Evolutionary conservation across 2,329 filamentous ascomycete species (phyloP).

Genomic region (Rutstroemia sp.): DNA sequence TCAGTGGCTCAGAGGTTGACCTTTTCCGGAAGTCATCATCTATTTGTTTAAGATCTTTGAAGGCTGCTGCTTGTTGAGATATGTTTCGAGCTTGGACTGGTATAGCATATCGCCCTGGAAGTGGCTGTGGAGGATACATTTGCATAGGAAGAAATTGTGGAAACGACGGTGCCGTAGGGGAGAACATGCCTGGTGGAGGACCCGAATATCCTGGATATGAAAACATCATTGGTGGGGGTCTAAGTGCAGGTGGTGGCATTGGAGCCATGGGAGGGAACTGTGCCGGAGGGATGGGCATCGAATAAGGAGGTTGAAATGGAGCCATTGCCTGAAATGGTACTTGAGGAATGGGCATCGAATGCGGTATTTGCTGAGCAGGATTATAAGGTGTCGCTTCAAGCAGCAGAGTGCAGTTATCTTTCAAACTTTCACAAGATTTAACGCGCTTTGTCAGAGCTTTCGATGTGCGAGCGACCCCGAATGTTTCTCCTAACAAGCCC

Average conservation of each 20-base stretch:
- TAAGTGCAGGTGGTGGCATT: not conserved
- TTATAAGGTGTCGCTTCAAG: no score
- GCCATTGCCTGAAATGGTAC: not conserved
- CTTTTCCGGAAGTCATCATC: no score
- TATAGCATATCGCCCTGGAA: not conserved
- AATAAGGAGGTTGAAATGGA: not conserved
- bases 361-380: no score
- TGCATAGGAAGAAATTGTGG: not conserved
- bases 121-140: not conserved
- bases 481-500: constrained; percentile 16
- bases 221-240: constrained; percentile 1
- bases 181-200: not conserved
- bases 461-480: constrained; percentile 3
- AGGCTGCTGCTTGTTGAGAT: no score
- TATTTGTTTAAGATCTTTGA: no score
- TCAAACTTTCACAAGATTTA: constrained; percentile 8
- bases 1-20: no score
- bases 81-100: not conserved
- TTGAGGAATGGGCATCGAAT: no score
- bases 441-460: not conserved
- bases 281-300: not conserved
- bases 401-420: constrained; percentile 10
- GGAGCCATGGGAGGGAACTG: not conserved
- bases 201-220: not conserved
- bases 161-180: not conserved